A percentile compares a stretch with the other conserved stretches of the same genome.
These are phyloP conservation scores for Botryotinia narcissicola DNA, from an alignment of 2,329 filamentous ascomycete genomes.

Conservation along the genomic window DNA sequence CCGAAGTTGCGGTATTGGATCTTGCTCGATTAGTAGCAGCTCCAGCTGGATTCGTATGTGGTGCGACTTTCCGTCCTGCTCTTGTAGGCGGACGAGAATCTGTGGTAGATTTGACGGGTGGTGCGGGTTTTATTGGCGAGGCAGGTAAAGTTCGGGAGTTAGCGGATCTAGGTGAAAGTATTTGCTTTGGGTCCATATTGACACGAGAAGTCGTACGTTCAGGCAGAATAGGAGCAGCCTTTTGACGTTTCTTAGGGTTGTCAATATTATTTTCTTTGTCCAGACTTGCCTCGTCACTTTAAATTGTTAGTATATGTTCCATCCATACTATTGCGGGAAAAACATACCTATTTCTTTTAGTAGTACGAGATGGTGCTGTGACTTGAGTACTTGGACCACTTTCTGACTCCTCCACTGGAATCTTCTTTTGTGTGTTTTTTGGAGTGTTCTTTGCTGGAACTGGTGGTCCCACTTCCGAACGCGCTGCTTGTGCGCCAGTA, in stretches of 20 bases:
- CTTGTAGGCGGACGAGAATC: constrained; percentile 53
- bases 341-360: constrained; percentile 54
- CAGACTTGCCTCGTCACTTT: constrained; percentile 59
- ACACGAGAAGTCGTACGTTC: constrained; percentile 43
- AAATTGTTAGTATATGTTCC: not conserved
- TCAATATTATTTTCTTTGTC: constrained; percentile 76
- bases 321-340: not conserved
- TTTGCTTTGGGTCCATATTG: constrained; percentile 51
- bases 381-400: constrained; percentile 26
- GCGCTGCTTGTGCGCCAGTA: constrained; percentile 11
- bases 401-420: constrained; percentile 30
- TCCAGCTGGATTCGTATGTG: constrained; percentile 22
- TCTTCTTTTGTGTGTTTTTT: constrained; percentile 31
- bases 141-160: constrained; percentile 59
- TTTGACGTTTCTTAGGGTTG: constrained; percentile 66
- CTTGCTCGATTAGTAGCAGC: constrained; percentile 31
- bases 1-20: constrained; percentile 39
- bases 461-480: constrained; percentile 23
- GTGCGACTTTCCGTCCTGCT: constrained; percentile 41
- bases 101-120: constrained; percentile 57
- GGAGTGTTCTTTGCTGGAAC: constrained; percentile 26
- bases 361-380: constrained; percentile 37
- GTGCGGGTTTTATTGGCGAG: constrained; percentile 38
- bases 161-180: constrained; percentile 79
- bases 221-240: constrained; percentile 38